Percentiles rank a stretch among this genome's conserved stretches.
Evolutionary conservation across 2,329 filamentous ascomycete genomes (phyloP).

Genomic region (Alternaria brassicae): DNA sequence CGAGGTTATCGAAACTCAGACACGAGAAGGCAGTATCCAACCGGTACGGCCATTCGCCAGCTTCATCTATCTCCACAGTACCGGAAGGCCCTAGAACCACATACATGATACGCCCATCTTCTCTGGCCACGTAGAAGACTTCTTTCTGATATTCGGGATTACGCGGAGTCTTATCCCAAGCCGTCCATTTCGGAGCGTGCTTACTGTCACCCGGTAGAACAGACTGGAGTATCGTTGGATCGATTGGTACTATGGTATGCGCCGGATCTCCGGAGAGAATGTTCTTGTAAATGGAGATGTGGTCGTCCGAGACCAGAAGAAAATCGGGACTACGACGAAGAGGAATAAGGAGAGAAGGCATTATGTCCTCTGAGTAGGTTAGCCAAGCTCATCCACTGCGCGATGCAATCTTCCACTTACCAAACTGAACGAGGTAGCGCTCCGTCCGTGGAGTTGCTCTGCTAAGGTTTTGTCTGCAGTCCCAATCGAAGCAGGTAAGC

Average conservation of each 20-base stretch:
- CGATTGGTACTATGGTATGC: conserved; percentile 24
- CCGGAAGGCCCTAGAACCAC: conserved; percentile 65
- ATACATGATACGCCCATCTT: conserved; percentile 82
- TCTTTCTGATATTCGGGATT: conserved; percentile 67
- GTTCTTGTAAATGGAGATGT: conserved; percentile 49
- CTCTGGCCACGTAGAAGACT: conserved; percentile 82
- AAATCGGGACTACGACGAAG: conserved; percentile 52
- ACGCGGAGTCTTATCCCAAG: conserved; percentile 82
- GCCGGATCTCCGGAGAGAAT: conserved; percentile 51
- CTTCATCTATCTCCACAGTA: conserved; percentile 51
- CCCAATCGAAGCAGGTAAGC: conserved; percentile 62
- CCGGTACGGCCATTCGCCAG: conserved; percentile 70
- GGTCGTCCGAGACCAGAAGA: conserved; percentile 48
- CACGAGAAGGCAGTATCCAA: conserved; percentile 84
- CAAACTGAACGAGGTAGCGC: conserved; percentile 34
- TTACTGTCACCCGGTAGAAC: conserved; percentile 50
- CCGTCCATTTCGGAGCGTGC: conserved; percentile 71
- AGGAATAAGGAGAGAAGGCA: conserved; percentile 52
- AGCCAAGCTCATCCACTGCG: conserved; percentile 2
- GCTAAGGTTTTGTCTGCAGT: conserved; percentile 53
- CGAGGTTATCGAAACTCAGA: conserved; percentile 58
- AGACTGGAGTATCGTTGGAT: conserved; percentile 51
- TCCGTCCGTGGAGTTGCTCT: conserved; percentile 35
- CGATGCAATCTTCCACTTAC: conserved; percentile 24
- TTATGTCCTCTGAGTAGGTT: conserved; percentile 41